Conservation (phyloP, 176 grass and related monocot species). For the Aegilops longissima region DNA sequence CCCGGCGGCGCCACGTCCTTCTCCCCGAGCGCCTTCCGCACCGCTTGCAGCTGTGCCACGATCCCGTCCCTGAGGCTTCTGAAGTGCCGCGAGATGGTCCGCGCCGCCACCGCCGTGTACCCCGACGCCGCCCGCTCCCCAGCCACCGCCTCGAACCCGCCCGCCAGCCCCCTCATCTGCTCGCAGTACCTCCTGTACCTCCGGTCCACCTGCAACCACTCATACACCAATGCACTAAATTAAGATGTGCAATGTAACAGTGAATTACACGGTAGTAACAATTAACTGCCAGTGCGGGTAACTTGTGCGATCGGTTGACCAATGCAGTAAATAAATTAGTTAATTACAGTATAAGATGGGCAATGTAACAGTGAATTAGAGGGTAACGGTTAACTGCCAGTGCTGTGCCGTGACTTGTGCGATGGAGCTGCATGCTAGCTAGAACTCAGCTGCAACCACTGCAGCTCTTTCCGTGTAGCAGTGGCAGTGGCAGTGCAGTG, state of each 20-base stretch:
- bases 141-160: conserved; percentile 73
- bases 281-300: neutral
- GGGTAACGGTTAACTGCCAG: conserved; percentile 21
- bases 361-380: conserved; percentile 47
- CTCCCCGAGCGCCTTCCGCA: conserved; percentile 65
- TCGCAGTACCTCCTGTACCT: conserved; percentile 81
- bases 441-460: conserved; percentile 35
- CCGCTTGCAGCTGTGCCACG: conserved; percentile 54
- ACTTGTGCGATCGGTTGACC: too few relatives aligned
- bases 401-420: neutral
- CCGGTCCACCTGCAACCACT: conserved; percentile 62
- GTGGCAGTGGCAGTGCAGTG: conserved; percentile 2
- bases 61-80: conserved; percentile 72
- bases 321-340: neutral
- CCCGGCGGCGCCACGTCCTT: conserved; percentile 54
- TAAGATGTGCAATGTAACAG: neutral
- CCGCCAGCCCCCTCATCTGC: conserved; percentile 61
- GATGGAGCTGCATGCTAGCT: neutral
- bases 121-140: conserved; percentile 61
- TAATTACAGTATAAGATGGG: neutral
- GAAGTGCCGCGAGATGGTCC: conserved; percentile 86
- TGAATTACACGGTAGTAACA: neutral
- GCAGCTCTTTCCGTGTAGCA: neutral
- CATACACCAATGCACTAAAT: neutral
- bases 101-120: conserved; percentile 70